Evolutionary conservation across 2,329 filamentous ascomycete species (phyloP).

Genomic region (Ophiostoma ips): DNA sequence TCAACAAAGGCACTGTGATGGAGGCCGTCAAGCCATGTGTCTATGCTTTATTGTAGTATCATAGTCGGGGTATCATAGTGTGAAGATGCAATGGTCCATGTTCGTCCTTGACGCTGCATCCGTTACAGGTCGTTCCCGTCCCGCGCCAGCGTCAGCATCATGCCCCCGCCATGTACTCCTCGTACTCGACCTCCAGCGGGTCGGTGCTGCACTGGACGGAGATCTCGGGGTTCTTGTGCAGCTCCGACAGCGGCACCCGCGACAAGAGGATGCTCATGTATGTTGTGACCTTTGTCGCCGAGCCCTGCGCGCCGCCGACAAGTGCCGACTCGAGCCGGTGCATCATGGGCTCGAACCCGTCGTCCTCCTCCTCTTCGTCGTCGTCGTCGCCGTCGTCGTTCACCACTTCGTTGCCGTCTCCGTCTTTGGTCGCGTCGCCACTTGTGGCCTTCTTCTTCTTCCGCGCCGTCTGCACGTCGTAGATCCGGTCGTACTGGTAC

Average conservation of each 20-base stretch:
- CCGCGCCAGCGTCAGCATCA: neutral
- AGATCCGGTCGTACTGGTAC: conserved; percentile 45
- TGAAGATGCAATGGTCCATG: neutral
- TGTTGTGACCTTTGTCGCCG: conserved; percentile 26
- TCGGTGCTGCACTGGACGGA: conserved; percentile 32
- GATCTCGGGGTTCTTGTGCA: conserved; percentile 34
- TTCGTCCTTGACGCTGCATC: neutral
- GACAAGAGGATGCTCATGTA: conserved; percentile 50
- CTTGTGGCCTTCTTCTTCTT: conserved; percentile 13
- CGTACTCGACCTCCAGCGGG: conserved; percentile 16
- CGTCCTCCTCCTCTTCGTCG: conserved; percentile 19
- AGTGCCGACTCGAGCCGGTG: conserved; percentile 39
- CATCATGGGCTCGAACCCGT: conserved; percentile 42
- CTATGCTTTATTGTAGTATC: too few relatives aligned
- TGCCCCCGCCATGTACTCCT: conserved; percentile 13
- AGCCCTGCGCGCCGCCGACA: neutral
- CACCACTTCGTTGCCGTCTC: conserved; percentile 13
- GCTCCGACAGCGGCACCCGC: conserved; percentile 35
- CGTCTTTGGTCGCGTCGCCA: conserved; percentile 5
- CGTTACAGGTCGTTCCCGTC: neutral
- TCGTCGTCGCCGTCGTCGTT: conserved; percentile 13
- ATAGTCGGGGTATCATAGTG: neutral
- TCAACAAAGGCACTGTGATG: neutral
- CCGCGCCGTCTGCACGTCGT: conserved; percentile 28
- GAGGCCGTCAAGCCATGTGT: too few relatives aligned